Evolutionary conservation across 495 filamentous ascomycete species (phyloP).

Genomic region (Annulohypoxylon nitens): DNA sequence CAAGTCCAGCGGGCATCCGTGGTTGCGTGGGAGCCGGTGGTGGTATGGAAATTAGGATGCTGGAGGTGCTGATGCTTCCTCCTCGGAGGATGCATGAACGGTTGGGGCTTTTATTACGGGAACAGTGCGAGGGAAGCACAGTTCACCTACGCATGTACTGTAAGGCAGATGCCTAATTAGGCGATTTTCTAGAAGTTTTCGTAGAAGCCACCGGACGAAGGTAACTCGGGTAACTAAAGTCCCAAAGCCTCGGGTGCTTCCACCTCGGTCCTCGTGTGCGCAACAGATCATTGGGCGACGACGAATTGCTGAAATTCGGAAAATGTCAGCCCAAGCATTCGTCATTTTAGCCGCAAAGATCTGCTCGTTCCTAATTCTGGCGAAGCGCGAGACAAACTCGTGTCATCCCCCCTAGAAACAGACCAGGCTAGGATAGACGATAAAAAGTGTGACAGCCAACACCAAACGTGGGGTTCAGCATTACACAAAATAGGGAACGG

Average conservation of each 20-base stretch:
- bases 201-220: constrained; percentile 36
- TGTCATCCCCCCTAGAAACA: constrained; percentile 18
- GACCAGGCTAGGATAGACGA: constrained; percentile 14
- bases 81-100: constrained; percentile 29
- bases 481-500: constrained; percentile 24
- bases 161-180: constrained; percentile 20
- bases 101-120: constrained; percentile 22
- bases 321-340: constrained; percentile 32
- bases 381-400: constrained; percentile 36
- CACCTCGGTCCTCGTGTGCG: constrained; percentile 24
- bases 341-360: constrained; percentile 46
- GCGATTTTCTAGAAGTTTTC: constrained; percentile 48
- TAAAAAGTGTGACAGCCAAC: constrained; percentile 30
- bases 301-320: constrained; percentile 36
- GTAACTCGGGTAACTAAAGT: constrained; percentile 41
- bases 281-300: constrained; percentile 30
- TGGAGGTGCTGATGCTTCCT: constrained; percentile 17
- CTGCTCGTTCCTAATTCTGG: constrained; percentile 34
- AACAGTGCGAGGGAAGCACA: constrained; percentile 30
- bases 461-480: constrained; percentile 35
- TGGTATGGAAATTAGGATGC: constrained; percentile 19
- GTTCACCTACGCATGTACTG: constrained; percentile 17
- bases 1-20: constrained; percentile 13
- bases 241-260: constrained; percentile 44
- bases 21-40: constrained; percentile 16